These are phyloP conservation scores for Glycine soja DNA, from an alignment of 306 rosid species.

Conservation along the genomic window DNA sequence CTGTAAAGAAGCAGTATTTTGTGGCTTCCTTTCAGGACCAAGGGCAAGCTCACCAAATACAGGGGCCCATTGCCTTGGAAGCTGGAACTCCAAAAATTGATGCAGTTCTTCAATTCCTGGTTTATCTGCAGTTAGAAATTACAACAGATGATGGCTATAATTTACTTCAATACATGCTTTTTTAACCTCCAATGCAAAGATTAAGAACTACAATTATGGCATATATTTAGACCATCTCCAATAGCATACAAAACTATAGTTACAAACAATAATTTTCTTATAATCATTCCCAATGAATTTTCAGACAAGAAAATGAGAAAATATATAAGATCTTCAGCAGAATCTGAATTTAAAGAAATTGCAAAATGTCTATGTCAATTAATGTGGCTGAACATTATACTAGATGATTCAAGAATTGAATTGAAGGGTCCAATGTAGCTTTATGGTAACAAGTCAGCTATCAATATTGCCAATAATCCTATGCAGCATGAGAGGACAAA, in stretches of 20 bases:
- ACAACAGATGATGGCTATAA: constrained; percentile 14
- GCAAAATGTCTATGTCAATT: too few relatives aligned
- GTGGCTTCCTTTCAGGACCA: constrained; percentile 76
- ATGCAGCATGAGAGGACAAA: too few relatives aligned
- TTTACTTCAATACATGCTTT: not conserved
- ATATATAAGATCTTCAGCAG: not conserved
- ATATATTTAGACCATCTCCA: not conserved
- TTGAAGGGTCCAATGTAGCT: too few relatives aligned
- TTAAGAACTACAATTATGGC: not conserved
- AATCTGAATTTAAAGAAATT: too few relatives aligned
- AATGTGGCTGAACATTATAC: too few relatives aligned
- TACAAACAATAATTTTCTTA: not conserved
- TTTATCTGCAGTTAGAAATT: constrained; percentile 64
- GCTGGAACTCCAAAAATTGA: constrained; percentile 86
- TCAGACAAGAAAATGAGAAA: constrained; percentile 20
- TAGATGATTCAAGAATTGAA: too few relatives aligned
- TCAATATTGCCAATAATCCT: too few relatives aligned
- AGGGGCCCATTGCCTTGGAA: constrained; percentile 91
- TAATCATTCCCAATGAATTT: not conserved
- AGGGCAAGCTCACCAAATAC: constrained; percentile 86
- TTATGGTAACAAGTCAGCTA: too few relatives aligned
- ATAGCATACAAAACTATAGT: constrained; percentile 12
- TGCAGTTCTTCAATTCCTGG: constrained; percentile 72
- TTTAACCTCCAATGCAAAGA: not conserved
- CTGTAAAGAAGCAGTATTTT: constrained; percentile 71